Conservation (phyloP, 2,329 filamentous ascomycete genomes). For the Neopestalotiopsis sp. region DNA sequence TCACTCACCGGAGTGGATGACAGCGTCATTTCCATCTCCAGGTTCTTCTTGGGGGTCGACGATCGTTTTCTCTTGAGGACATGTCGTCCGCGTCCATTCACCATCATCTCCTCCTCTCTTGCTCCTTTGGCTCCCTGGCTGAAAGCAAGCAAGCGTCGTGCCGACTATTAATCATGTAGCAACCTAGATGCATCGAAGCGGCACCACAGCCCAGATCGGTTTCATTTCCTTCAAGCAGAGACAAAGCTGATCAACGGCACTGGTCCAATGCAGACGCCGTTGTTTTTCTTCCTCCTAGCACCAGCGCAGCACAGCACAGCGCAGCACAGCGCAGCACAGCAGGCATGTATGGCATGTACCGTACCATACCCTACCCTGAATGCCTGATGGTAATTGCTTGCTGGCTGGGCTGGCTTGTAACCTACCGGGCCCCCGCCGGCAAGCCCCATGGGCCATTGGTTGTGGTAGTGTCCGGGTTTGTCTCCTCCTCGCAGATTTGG, state of each 20-base stretch:
- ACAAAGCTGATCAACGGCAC: background rate
- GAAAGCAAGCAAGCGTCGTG: background rate
- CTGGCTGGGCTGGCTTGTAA: background rate
- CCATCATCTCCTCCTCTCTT: background rate
- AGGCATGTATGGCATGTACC: too few species aligned
- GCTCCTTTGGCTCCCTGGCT: background rate
- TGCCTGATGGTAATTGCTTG: background rate
- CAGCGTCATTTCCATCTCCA: conserved; percentile 17
- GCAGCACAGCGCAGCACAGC: too few species aligned
- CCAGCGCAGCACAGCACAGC: too few species aligned
- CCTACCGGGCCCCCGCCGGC: background rate
- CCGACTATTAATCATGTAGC: conserved; percentile 1
- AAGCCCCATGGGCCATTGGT: background rate
- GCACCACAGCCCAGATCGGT: background rate
- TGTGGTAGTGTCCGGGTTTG: background rate
- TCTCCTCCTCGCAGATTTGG: background rate
- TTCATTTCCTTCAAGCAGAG: conserved; percentile 1
- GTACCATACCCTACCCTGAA: too few species aligned
- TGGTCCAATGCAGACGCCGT: background rate
- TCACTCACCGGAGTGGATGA: conserved; percentile 21
- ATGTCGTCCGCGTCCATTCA: conserved; percentile 3
- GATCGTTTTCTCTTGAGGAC: conserved; percentile 13
- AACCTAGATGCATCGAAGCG: background rate
- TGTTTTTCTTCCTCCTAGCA: background rate
- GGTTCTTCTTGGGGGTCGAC: background rate